Conservation (phyloP, 2,329 filamentous ascomycete species). For the Beauveria sp. region DNA sequence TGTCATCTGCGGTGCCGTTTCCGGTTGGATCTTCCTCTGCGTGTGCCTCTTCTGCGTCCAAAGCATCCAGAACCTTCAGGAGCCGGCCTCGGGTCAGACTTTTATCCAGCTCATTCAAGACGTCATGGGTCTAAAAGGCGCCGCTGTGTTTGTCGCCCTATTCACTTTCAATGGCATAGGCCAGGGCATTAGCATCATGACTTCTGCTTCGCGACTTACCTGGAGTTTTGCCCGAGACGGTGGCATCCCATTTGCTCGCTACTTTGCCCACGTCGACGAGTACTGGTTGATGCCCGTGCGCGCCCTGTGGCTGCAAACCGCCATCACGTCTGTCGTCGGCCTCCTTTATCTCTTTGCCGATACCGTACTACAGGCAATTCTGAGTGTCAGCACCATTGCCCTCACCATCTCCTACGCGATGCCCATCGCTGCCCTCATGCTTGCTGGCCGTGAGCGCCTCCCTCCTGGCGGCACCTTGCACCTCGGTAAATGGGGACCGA, state of each 20-base stretch:
- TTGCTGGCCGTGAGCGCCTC: constrained; percentile 44
- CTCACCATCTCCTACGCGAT: constrained; percentile 42
- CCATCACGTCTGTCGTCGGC: constrained; percentile 37
- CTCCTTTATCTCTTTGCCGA: constrained; percentile 47
- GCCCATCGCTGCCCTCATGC: constrained; percentile 40
- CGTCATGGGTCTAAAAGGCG: constrained; percentile 28
- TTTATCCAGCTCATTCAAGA: constrained; percentile 41
- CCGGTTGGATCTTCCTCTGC: constrained; percentile 44
- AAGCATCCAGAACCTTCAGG: constrained; percentile 32
- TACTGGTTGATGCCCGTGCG: constrained; percentile 45
- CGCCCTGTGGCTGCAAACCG: constrained; percentile 44
- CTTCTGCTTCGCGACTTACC: constrained; percentile 42
- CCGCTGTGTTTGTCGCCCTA: constrained; percentile 37
- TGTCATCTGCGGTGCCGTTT: constrained; percentile 39
- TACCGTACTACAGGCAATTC: constrained; percentile 44
- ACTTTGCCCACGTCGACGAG: constrained; percentile 35
- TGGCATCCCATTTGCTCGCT: constrained; percentile 36
- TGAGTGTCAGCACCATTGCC: constrained; percentile 49
- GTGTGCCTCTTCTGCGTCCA: constrained; percentile 45
- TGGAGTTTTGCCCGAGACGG: constrained; percentile 50
- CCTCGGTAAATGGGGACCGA: constrained; percentile 36
- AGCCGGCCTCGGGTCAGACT: constrained; percentile 33
- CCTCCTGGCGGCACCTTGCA: constrained; percentile 36
- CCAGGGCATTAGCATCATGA: constrained; percentile 43
- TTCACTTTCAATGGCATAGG: constrained; percentile 50